phyloP scores from a whole-genome alignment of 495 filamentous ascomycete genomes.

The Neurospora sp. region DNA sequence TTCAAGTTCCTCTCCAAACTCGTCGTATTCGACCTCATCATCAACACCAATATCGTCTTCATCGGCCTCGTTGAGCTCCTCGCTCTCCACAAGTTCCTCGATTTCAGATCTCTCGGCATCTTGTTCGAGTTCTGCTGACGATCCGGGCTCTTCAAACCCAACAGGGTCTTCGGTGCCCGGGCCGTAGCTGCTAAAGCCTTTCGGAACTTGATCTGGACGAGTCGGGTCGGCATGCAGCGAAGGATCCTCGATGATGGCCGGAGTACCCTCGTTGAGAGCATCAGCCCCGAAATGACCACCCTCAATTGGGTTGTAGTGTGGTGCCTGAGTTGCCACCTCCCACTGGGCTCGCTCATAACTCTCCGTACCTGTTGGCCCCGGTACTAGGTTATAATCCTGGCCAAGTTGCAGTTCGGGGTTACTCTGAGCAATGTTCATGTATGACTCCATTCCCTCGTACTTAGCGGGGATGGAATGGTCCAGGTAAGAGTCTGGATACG shows the following conservation, averaged over 20 bases:
- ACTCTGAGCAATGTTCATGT: constrained; percentile 2
- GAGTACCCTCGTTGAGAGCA: constrained; percentile 11
- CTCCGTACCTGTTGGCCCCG: constrained; percentile 6
- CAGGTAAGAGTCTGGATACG: constrained; percentile 17
- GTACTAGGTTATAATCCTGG: not conserved
- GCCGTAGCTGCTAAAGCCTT: constrained; percentile 20
- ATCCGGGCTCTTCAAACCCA: not conserved
- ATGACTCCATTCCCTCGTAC: constrained; percentile 10
- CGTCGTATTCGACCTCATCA: constrained; percentile 13
- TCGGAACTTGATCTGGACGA: constrained; percentile 6
- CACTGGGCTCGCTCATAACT: constrained; percentile 12
- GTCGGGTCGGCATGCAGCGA: constrained; percentile 5
- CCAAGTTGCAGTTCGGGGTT: not conserved
- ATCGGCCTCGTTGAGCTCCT: not conserved
- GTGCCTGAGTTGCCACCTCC: constrained; percentile 14
- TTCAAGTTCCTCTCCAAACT: constrained; percentile 17
- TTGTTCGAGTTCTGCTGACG: not conserved
- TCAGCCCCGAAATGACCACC: constrained; percentile 15
- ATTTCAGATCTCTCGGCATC: not conserved
- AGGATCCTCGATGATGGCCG: not conserved
- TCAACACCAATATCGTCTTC: constrained; percentile 11
- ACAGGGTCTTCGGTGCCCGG: not conserved
- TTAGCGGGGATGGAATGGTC: constrained; percentile 4
- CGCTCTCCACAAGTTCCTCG: constrained; percentile 7
- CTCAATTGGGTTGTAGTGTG: constrained; percentile 16